phyloP scores from a whole-genome alignment of 202 grass and related monocot species.

The Hordeum pubiflorum region DNA sequence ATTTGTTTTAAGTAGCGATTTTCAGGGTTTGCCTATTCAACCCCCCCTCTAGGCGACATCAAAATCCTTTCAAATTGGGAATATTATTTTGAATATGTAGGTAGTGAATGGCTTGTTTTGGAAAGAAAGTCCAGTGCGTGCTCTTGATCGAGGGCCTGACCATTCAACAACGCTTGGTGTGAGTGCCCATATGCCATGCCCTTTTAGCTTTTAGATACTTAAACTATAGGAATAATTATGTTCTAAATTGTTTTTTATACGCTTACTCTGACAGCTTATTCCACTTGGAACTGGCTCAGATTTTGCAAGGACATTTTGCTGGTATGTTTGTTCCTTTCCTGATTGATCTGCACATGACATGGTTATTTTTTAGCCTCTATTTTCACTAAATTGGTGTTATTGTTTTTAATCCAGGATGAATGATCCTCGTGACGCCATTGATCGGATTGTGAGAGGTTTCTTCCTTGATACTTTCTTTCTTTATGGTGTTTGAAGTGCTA shows the following conservation, averaged over 20 bases:
- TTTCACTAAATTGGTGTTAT: conserved; percentile 11
- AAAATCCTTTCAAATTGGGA: too few relatives aligned
- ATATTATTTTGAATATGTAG: too few relatives aligned
- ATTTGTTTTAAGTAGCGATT: too few relatives aligned
- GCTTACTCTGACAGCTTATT: conserved; percentile 58
- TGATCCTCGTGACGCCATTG: conserved; percentile 74
- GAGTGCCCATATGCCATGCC: conserved; percentile 20
- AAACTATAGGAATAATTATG: background rate
- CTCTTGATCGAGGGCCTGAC: conserved; percentile 40
- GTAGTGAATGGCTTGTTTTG: conserved; percentile 90
- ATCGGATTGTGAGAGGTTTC: conserved; percentile 76
- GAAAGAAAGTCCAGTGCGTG: conserved; percentile 44
- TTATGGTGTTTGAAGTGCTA: background rate
- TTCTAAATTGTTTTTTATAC: conserved; percentile 15
- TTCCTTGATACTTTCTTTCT: conserved; percentile 16
- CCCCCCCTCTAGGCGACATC: too few relatives aligned
- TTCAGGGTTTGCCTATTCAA: too few relatives aligned
- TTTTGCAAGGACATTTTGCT: conserved; percentile 84
- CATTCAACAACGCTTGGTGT: conserved; percentile 65
- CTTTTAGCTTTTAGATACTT: background rate
- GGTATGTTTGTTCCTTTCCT: conserved; percentile 46
- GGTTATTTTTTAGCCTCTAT: background rate
- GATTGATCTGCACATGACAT: background rate
- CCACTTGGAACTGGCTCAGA: conserved; percentile 95
- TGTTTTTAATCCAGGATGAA: conserved; percentile 55